Evolutionary conservation across 768 basidiomycete species (phyloP), one percentile per base, ranked within the genome.

Genomic region (Suillus ampliporus): DNA sequence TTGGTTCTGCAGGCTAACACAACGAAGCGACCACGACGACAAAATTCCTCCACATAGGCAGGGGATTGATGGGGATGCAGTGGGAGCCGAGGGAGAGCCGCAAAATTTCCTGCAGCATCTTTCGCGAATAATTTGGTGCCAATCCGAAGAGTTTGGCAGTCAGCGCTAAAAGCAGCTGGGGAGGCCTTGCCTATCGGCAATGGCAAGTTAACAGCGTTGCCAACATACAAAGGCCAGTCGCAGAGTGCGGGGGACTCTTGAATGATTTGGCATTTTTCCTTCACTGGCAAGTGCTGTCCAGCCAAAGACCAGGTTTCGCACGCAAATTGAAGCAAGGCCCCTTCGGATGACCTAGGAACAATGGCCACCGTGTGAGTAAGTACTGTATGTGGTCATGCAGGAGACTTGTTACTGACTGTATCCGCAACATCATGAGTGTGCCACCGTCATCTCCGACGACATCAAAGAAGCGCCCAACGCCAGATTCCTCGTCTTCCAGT

Each of bases 71-170:
- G 8, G 43, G 19, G 14, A 44, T n/a, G n/a, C 19, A n/a, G n/a
- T 44, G 43, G n/a, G 10, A 44, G 43, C 43, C 19, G 43, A n/a
- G 43, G 43, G 43, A 44, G 19, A 44, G 43, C n/a, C n/a, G 9
- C 43, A n/a, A 44, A 44, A 44, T 44, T 44, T n/a, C 43, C 43
- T n/a, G 43, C 19, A 44, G 43, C 7, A 44, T 44, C 43, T 44
- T 44, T 44, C 19, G n/a, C n/a, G 14, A 44, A 51, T 11, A 51
- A 11, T n/a, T 13, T 31, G 50, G 50, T n/a, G 50, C 50, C 50
- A 34, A 51, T 51, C 19, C 50, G 50, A n/a, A 51, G 50, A 19
- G 50, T 51, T 51, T 51, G 31, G 19, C 50, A 51, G 31, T 51
- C 50, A 6, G 50, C 4, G 19, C 31, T 31, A 13, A 51, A 51